A percentile compares a stretch with the other conserved stretches of the same genome.
Evolutionary conservation across 768 basidiomycete species (phyloP).

Genomic region (Leucocoprinus birnbaumii): DNA sequence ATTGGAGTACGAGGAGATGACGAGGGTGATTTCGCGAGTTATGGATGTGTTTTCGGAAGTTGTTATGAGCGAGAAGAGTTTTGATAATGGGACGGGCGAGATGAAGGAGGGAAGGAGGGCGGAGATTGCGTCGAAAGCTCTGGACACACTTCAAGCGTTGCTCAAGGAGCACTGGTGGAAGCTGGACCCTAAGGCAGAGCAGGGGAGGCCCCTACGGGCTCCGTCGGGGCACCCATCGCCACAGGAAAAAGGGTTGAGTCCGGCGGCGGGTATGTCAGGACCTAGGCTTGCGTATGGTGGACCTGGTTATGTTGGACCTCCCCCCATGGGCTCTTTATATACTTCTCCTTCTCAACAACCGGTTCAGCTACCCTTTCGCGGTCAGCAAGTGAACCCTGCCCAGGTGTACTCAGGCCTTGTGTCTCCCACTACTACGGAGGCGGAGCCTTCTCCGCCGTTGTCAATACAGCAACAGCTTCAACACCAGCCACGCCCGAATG

Average conservation of each 20-base stretch:
- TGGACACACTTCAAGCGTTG: background rate
- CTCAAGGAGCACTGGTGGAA: constrained; percentile 14
- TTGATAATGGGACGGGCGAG: background rate
- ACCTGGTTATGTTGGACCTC: background rate
- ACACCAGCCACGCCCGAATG: background rate
- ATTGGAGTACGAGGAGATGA: constrained; percentile 8
- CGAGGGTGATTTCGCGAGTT: constrained; percentile 1
- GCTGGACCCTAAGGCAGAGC: background rate
- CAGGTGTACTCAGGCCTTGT: background rate
- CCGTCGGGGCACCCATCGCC: background rate
- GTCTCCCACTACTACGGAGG: background rate
- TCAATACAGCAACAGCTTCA: background rate
- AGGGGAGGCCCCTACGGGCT: background rate
- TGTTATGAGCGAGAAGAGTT: constrained; percentile 2
- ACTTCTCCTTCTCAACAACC: background rate
- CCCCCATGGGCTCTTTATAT: background rate
- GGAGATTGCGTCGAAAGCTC: constrained; percentile 4
- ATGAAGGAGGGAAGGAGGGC: constrained; percentile 2
- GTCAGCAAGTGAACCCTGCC: background rate
- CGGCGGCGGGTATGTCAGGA: background rate
- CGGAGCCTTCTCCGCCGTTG: background rate
- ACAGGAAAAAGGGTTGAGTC: background rate
- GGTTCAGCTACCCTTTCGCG: background rate
- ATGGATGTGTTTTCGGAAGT: constrained; percentile 7
- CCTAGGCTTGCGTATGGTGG: background rate